phyloP scores from a whole-genome alignment of 2,329 filamentous ascomycete genomes.

The Aspergillus neoniger region DNA sequence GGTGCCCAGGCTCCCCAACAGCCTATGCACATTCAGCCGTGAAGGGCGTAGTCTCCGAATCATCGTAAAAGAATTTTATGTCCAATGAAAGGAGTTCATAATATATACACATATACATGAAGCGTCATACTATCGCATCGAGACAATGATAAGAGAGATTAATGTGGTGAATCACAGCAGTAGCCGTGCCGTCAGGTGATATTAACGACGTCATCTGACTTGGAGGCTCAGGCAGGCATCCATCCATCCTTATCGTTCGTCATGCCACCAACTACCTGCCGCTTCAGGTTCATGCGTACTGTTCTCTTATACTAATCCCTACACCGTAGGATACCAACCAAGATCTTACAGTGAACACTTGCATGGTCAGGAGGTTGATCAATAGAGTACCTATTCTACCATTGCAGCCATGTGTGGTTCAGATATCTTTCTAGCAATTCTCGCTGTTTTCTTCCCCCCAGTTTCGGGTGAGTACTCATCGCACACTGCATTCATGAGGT shows the following conservation, averaged over 20 bases:
- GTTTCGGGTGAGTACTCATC: conserved; percentile 52
- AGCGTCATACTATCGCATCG: too few relatives aligned
- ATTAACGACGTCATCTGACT: conserved; percentile 16
- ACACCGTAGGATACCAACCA: neutral
- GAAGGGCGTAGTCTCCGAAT: too few relatives aligned
- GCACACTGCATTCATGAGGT: conserved; percentile 12
- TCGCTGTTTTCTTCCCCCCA: conserved; percentile 64
- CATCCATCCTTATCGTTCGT: conserved; percentile 12
- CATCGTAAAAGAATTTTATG: too few relatives aligned
- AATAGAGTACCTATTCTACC: conserved; percentile 5
- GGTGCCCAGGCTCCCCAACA: too few relatives aligned
- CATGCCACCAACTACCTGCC: conserved; percentile 15
- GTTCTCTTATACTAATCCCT: neutral
- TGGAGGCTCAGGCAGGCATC: conserved; percentile 13
- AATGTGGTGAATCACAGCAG: neutral
- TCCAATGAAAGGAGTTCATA: too few relatives aligned
- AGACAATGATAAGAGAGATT: too few relatives aligned
- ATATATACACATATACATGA: too few relatives aligned
- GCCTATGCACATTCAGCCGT: too few relatives aligned
- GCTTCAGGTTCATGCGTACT: neutral
- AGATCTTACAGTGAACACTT: neutral
- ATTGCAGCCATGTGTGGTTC: conserved; percentile 56
- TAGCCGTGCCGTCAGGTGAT: conserved; percentile 10
- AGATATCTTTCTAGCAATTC: conserved; percentile 62
- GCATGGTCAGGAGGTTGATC: conserved; percentile 4